Percentiles rank a stretch among this genome's conserved stretches.
Conservation (phyloP, 1,284 basidiomycete genomes). For the Cystobasidium pallidum region DNA sequence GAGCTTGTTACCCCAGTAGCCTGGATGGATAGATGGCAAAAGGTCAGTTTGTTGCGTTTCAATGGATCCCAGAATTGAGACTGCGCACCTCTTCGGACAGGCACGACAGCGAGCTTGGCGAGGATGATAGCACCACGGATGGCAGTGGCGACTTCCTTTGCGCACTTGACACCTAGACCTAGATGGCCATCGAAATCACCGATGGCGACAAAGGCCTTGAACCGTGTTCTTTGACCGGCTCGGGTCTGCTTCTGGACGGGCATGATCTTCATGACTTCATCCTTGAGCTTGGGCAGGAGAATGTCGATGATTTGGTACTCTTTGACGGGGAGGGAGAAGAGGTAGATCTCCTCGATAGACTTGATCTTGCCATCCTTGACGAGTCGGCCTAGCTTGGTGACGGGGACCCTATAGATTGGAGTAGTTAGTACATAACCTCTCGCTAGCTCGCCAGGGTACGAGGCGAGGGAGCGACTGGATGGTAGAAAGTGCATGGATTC, state of each 20-base stretch:
- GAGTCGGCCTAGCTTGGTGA: constrained; percentile 97
- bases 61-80: no score
- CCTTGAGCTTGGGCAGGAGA: constrained; percentile 97
- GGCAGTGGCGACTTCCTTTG: constrained; percentile 99
- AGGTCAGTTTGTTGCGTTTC: no score
- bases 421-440: background rate
- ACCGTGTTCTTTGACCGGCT: constrained; percentile 98
- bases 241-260: constrained; percentile 99
- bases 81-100: constrained; percentile 82
- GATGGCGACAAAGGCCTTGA: constrained; percentile 99
- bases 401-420: constrained; percentile 78
- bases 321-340: constrained; percentile 99
- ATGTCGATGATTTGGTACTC: constrained; percentile 98
- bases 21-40: background rate
- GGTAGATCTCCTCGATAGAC: constrained; percentile 99
- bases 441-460: no score
- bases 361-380: constrained; percentile 99
- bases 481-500: no score
- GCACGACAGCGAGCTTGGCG: constrained; percentile 91
- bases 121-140: constrained; percentile 98
- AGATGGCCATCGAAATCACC: constrained; percentile 99
- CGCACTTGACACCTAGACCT: constrained; percentile 99
- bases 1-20: constrained; percentile 97
- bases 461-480: no score
- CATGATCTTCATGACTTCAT: constrained; percentile 99